A percentile compares a stretch with the other conserved stretches of the same genome.
phyloP scores from a whole-genome alignment of 495 filamentous ascomycete genomes.

The Entonaema liquescens region DNA sequence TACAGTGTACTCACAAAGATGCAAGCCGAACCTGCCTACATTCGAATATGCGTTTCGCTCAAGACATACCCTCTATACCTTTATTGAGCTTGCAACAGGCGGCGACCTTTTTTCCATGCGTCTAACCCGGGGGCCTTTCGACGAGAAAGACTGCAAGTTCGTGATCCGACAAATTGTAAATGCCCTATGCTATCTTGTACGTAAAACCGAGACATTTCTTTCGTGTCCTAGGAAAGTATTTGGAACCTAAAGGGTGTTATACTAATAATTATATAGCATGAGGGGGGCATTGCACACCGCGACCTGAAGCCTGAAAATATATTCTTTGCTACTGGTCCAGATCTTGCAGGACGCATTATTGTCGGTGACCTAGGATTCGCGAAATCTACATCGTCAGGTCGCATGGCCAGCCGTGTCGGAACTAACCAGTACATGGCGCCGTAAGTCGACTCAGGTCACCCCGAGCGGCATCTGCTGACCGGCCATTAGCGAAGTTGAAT shows the following conservation, averaged over 20 bases:
- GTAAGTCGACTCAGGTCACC: slow-evolving; percentile 57
- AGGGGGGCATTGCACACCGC: slow-evolving; percentile 82
- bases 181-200: slow-evolving; percentile 74
- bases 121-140: slow-evolving; percentile 56
- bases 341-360: slow-evolving; percentile 63
- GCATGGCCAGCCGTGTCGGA: slow-evolving; percentile 71
- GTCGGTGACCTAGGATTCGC: slow-evolving; percentile 80
- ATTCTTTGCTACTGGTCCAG: slow-evolving; percentile 71
- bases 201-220: background rate
- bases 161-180: slow-evolving; percentile 84
- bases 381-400: slow-evolving; percentile 50
- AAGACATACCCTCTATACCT: slow-evolving; percentile 57
- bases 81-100: slow-evolving; percentile 72
- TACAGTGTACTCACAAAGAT: slow-evolving; percentile 3
- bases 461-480: background rate
- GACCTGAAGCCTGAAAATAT: slow-evolving; percentile 98
- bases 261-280: slow-evolving; percentile 56
- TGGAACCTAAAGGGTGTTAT: background rate
- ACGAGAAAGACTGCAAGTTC: slow-evolving; percentile 77
- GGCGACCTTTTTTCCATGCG: slow-evolving; percentile 68
- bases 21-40: slow-evolving; percentile 27
- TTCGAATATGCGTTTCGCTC: slow-evolving; percentile 32
- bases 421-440: slow-evolving; percentile 74
- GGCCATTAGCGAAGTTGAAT: slow-evolving; percentile 37
- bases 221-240: background rate